Evolutionary conservation across 345 rosid species (phyloP).

Genomic region (Rhizophora mangle): DNA sequence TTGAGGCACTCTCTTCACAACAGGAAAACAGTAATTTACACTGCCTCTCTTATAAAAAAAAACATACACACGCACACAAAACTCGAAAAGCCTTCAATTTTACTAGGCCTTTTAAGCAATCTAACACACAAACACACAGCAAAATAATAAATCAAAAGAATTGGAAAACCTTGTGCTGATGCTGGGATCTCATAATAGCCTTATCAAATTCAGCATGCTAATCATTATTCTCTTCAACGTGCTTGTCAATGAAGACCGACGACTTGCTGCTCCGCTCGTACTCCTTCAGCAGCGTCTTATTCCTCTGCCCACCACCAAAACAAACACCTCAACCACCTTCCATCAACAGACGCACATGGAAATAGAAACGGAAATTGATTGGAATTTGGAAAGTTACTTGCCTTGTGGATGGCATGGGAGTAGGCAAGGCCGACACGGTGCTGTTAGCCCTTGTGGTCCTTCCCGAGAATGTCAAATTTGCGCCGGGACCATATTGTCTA

Average conservation of each 20-base stretch:
- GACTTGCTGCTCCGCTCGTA: conserved; percentile 70
- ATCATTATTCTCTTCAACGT: conserved; percentile 74
- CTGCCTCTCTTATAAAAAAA: neutral
- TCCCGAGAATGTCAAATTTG: conserved; percentile 82
- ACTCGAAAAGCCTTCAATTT: neutral
- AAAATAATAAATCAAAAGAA: neutral
- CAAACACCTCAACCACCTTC: neutral
- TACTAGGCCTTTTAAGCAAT: neutral
- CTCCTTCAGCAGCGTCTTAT: conserved; percentile 75
- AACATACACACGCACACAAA: too few species aligned
- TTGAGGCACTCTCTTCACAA: too few species aligned
- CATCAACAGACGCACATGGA: neutral
- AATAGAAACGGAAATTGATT: neutral
- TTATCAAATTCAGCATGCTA: conserved; percentile 76
- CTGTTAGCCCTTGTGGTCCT: conserved; percentile 85
- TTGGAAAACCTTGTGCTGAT: conserved; percentile 61
- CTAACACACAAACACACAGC: neutral
- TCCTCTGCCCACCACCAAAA: conserved; percentile 47
- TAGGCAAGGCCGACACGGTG: conserved; percentile 62
- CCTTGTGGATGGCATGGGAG: conserved; percentile 66
- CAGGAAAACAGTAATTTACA: too few species aligned
- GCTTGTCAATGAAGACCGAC: conserved; percentile 69
- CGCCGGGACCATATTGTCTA: conserved; percentile 81
- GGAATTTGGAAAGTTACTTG: neutral
- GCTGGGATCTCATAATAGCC: conserved; percentile 76